Base-by-base conservation (phyloP, 2,329 filamentous ascomycete genomes). In the Fusarium penzigii region DNA sequence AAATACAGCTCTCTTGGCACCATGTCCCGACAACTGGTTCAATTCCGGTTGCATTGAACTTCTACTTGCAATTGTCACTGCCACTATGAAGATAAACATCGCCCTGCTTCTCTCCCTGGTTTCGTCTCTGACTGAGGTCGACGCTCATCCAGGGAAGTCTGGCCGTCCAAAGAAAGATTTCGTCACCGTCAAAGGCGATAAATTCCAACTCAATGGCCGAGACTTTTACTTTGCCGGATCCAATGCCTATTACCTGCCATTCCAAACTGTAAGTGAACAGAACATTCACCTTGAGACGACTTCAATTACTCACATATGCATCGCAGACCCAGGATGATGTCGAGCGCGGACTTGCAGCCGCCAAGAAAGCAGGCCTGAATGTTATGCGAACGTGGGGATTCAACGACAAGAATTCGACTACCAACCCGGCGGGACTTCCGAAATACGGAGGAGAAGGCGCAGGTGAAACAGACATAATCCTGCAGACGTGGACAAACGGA, bases 401-500 rank as follows among this genome's bases (percentile, higher is more conserved):
- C 72, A 84, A 84, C 69, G 81, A 85, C 57, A 79, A 83, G 13
- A 82, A 72, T 5, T 57, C 68, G 3, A 65, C 66, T 12, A 74
- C 74, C 1, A 62, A 64, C 12, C 51, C 59, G 6, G 63, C 62
- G 39, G 56, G 56, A 3, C 44, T 58, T 25, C 56, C 56, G 2
- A 43, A 56, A 13, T 58, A 58, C 17, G 54, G 54, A 8, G 43
- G 43, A 14, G 56, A 56, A 29, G 53, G 50, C 2, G 56, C 51
- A 1, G 54, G 51, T 17, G 54, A 49, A 6, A 57, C 51, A 0
- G 73, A 70, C 2, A 72, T 78, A 11, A 84, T 79, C 70, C 85
- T 78, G 70, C 82, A 85, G 62, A 79, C 78, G 17, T 87, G 88
- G 71, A 87, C 88, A 69, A 85, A 78, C 0, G 85, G 83, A 2